Percentiles rank a stretch among this genome's conserved stretches.
phyloP scores from a whole-genome alignment of 176 grass and related monocot genomes.

The Canna indica region DNA sequence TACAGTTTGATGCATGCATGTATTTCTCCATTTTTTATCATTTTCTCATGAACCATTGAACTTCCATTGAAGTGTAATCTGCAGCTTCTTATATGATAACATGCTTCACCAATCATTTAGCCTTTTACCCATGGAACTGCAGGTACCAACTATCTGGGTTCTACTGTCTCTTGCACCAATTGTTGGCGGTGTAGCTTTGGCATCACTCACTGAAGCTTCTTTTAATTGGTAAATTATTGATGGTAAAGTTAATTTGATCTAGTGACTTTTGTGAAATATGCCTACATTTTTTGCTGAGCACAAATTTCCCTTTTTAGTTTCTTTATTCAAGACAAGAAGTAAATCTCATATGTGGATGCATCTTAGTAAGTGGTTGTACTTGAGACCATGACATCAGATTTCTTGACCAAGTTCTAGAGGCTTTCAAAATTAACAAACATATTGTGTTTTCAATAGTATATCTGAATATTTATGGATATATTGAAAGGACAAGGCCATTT shows the following conservation, averaged over 20 bases:
- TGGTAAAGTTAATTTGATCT: background rate
- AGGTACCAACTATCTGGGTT: conserved; percentile 58
- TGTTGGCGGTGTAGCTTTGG: conserved; percentile 90
- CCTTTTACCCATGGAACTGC: too few species aligned
- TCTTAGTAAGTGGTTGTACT: background rate
- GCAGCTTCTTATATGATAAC: too few species aligned
- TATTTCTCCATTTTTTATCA: too few species aligned
- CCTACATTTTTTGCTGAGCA: too few species aligned
- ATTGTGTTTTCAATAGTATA: background rate
- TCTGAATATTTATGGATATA: background rate
- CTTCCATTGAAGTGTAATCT: too few species aligned
- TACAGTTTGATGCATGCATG: too few species aligned
- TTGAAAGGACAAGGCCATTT: background rate
- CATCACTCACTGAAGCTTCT: conserved; percentile 88
- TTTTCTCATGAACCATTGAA: too few species aligned
- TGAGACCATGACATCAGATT: background rate
- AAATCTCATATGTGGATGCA: background rate
- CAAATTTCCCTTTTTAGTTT: too few species aligned
- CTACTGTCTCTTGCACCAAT: conserved; percentile 72
- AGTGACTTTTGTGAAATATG: background rate
- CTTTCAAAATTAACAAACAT: too few species aligned
- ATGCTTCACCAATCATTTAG: too few species aligned
- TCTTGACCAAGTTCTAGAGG: background rate
- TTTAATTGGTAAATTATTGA: conserved; percentile 63
- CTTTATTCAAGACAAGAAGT: too few species aligned